These are phyloP conservation scores for Picea sitchensis DNA, from an alignment of 75 land plant species.

Conservation along the genomic window DNA sequence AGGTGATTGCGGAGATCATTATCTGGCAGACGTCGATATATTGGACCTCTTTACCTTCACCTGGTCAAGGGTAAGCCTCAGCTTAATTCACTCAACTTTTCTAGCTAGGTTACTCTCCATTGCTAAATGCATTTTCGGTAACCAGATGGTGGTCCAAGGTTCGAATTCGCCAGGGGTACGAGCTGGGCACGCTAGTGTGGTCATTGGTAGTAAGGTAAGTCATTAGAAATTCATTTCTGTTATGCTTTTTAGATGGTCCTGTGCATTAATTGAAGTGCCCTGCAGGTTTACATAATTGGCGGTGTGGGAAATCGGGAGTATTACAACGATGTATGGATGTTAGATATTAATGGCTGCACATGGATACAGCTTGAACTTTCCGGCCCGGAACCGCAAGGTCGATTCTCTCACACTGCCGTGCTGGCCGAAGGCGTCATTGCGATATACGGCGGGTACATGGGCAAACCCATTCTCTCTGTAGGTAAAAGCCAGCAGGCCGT, in stretches of 20 bases:
- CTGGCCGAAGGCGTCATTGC: slow-evolving; percentile 39
- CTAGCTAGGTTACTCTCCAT: no score
- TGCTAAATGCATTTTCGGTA: no score
- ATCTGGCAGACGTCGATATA: slow-evolving; percentile 68
- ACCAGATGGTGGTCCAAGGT: slow-evolving; percentile 40
- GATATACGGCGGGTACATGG: slow-evolving; percentile 66
- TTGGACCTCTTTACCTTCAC: slow-evolving; percentile 56
- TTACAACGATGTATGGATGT: slow-evolving; percentile 68
- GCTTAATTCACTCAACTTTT: neutral
- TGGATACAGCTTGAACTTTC: slow-evolving; percentile 55
- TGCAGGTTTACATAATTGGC: slow-evolving; percentile 65
- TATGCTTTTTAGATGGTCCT: no score
- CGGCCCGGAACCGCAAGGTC: slow-evolving; percentile 59
- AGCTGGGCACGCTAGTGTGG: slow-evolving; percentile 66
- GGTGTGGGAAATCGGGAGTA: slow-evolving; percentile 73
- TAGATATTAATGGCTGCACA: slow-evolving; percentile 39
- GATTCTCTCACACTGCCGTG: slow-evolving; percentile 81
- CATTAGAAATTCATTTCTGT: neutral
- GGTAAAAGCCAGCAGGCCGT: no score
- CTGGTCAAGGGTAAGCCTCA: slow-evolving; percentile 59
- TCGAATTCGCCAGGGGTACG: slow-evolving; percentile 48
- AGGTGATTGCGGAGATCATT: slow-evolving; percentile 86
- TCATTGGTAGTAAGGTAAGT: slow-evolving; percentile 48
- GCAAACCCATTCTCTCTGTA: neutral
- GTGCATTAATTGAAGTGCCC: no score